These are phyloP conservation scores for Penicillium paneum DNA, from an alignment of 2,329 filamentous ascomycete species.

Conservation along the genomic window DNA sequence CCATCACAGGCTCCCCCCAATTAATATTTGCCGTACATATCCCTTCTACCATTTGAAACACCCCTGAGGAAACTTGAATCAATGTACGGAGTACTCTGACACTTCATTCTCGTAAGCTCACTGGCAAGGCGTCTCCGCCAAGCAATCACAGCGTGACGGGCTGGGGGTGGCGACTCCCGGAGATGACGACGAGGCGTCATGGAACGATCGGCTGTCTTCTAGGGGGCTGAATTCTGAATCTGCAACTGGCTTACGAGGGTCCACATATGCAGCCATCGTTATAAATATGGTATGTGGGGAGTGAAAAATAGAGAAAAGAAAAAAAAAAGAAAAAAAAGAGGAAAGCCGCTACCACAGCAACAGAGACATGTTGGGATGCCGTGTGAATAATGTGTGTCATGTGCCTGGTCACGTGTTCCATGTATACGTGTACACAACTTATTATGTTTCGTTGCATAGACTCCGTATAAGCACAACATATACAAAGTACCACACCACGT, in stretches of 20 bases:
- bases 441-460: background rate
- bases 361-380: background rate
- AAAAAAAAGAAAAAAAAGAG: background rate
- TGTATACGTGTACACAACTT: background rate
- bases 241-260: conserved; percentile 2
- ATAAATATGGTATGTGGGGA: conserved; percentile 11
- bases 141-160: conserved; percentile 4
- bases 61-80: background rate
- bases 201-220: conserved; percentile 15
- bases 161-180: conserved; percentile 12
- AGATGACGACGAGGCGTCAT: conserved; percentile 18
- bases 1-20: conserved; percentile 13
- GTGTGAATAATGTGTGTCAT: background rate
- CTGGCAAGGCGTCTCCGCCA: background rate
- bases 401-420: background rate
- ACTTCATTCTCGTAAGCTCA: background rate
- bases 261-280: conserved; percentile 4
- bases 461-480: too few relatives aligned
- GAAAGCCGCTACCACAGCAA: background rate
- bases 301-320: background rate
- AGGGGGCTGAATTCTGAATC: conserved; percentile 14
- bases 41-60: conserved; percentile 6
- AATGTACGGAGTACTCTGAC: background rate
- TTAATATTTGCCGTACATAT: conserved; percentile 1
- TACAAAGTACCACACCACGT: too few relatives aligned